Percentiles rank a stretch among this genome's conserved stretches.
Conservation (phyloP, 495 filamentous ascomycete species). For the Apiosordaria backusii region DNA sequence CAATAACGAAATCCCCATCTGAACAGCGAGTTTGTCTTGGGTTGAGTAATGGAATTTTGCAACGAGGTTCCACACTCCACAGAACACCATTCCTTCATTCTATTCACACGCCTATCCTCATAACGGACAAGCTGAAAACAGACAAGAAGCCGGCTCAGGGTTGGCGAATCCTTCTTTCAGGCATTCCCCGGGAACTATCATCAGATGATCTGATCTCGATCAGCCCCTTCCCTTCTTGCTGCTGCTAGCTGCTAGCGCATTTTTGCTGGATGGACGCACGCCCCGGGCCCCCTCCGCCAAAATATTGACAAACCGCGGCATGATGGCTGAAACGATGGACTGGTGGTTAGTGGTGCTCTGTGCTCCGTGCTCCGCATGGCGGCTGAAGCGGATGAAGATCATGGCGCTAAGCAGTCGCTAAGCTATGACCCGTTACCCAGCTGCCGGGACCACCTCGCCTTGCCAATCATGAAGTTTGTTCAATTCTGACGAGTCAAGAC, state of each 20-base stretch:
- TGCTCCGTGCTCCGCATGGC: slow-evolving; percentile 17
- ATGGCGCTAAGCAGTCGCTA: slow-evolving; percentile 18
- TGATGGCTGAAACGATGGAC: slow-evolving; percentile 20
- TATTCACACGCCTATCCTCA: not conserved
- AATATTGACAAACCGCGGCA: slow-evolving; percentile 5
- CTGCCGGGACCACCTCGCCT: not conserved
- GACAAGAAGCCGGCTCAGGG: not conserved
- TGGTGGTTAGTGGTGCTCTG: not conserved
- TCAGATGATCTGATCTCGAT: not conserved
- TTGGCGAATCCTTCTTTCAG: not conserved
- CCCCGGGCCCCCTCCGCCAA: not conserved
- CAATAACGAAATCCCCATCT: not conserved
- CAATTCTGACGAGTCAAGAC: not conserved
- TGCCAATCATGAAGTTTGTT: not conserved
- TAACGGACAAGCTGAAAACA: slow-evolving; percentile 1
- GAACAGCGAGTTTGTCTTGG: not conserved
- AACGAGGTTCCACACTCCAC: too few relatives aligned
- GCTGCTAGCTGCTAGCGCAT: slow-evolving; percentile 13
- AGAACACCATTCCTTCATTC: too few relatives aligned
- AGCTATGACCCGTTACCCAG: not conserved
- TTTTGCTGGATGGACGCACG: slow-evolving; percentile 9
- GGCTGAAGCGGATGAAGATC: slow-evolving; percentile 23
- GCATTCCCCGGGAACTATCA: not conserved
- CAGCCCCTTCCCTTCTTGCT: not conserved
- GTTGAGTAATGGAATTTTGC: not conserved